These are phyloP conservation scores for apple (Malus domestica) DNA, from an alignment of 306 rosid genomes.

Conservation along the genomic window ASM211411v1 NC_041794.1:34972001-34972500, in stretches of 20 bases:
- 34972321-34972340: neutral
- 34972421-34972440: neutral
- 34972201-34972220: slow-evolving; percentile 31
- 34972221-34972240: neutral
- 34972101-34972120: slow-evolving; percentile 87
- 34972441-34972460: neutral
- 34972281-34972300: neutral
- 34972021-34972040: slow-evolving; percentile 93
- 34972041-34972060: slow-evolving; percentile 97
- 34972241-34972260: neutral
- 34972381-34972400: neutral
- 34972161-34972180: slow-evolving; percentile 67
- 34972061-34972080: slow-evolving; percentile 50
- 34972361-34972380: no score
- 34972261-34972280: neutral
- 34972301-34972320: neutral
- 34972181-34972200: slow-evolving; percentile 45
- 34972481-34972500: neutral
- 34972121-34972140: slow-evolving; percentile 93
- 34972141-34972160: slow-evolving; percentile 98
- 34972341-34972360: neutral
- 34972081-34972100: slow-evolving; percentile 85
- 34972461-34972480: neutral
- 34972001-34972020: slow-evolving; percentile 80
- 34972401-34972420: neutral